Conservation (phyloP, 331 rosid species). For the Ulmus americana region DNA sequence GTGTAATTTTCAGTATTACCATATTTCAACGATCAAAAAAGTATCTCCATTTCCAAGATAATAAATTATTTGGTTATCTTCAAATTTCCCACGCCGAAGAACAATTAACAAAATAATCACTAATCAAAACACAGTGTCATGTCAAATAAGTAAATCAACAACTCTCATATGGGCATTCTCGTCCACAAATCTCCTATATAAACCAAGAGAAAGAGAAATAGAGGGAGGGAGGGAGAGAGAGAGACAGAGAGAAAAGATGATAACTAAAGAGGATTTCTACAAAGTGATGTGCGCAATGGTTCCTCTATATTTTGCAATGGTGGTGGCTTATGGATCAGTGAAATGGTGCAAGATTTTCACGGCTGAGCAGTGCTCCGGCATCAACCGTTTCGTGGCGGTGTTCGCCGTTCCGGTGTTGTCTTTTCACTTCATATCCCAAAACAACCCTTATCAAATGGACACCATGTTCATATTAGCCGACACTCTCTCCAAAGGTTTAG, state of each 20-base stretch:
- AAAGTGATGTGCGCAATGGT: constrained; percentile 69
- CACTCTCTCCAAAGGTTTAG: constrained; percentile 50
- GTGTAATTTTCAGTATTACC: too few relatives aligned
- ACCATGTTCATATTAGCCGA: constrained; percentile 49
- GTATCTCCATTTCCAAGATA: too few relatives aligned
- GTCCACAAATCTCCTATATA: constrained; percentile 34
- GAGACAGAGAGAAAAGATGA: constrained; percentile 28
- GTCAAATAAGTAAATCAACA: background rate
- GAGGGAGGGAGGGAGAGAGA: too few relatives aligned
- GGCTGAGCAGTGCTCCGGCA: constrained; percentile 54
- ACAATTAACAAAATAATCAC: too few relatives aligned
- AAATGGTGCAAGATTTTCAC: constrained; percentile 61
- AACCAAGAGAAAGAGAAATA: background rate
- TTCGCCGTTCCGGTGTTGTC: constrained; percentile 66
- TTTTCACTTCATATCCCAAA: constrained; percentile 59
- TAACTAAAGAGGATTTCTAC: constrained; percentile 54
- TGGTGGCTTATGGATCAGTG: constrained; percentile 45
- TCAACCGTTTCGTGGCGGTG: constrained; percentile 76
- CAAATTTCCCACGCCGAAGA: too few relatives aligned
- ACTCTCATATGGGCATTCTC: constrained; percentile 29
- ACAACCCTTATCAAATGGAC: constrained; percentile 68
- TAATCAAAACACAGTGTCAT: too few relatives aligned
- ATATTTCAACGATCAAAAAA: too few relatives aligned
- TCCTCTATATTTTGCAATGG: constrained; percentile 55
- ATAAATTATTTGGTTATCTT: too few relatives aligned